Evolutionary conservation across 352 stramenopile species (phyloP).

Genomic region (Globisporangium nodosum): DNA sequence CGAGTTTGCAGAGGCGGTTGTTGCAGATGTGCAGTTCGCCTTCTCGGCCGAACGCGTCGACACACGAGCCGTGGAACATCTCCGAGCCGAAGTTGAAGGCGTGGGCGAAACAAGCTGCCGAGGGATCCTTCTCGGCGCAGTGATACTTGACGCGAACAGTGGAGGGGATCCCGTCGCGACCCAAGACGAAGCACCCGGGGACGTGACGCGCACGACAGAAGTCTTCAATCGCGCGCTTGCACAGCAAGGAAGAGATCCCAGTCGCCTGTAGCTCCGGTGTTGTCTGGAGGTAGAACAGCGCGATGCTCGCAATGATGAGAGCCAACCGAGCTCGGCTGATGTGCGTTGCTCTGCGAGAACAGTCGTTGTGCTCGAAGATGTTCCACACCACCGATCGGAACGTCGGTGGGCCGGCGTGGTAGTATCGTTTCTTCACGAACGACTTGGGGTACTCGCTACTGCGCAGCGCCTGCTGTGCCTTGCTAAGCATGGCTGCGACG

Average conservation of each 20-base stretch:
- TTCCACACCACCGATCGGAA: constrained; percentile 35
- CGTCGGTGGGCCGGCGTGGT: constrained; percentile 19
- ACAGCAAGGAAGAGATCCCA: constrained; percentile 28
- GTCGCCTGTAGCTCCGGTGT: constrained; percentile 46
- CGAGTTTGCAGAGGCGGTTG: constrained; percentile 39
- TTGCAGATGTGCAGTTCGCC: constrained; percentile 25
- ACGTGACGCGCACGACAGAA: constrained; percentile 29
- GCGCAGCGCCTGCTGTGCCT: constrained; percentile 22
- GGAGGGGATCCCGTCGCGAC: constrained; percentile 15
- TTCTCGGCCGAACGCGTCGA: constrained; percentile 17
- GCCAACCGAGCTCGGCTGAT: constrained; percentile 28
- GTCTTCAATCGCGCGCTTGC: constrained; percentile 28
- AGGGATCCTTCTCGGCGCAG: constrained; percentile 14
- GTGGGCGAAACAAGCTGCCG: constrained; percentile 21
- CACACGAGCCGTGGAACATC: constrained; percentile 17
- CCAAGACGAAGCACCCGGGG: constrained; percentile 32
- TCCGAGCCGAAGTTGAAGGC: constrained; percentile 31
- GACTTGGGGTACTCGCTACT: constrained; percentile 7
- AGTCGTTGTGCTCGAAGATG: constrained; percentile 38
- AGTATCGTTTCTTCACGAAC: constrained; percentile 18
- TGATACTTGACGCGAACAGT: constrained; percentile 19
- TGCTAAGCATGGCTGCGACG: constrained; percentile 13
- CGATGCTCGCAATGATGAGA: constrained; percentile 36
- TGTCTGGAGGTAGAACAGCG: constrained; percentile 49
- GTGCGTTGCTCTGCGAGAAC: constrained; percentile 14